Base-by-base conservation (phyloP, 2,329 filamentous ascomycete genomes). In the Plectosphaerella plurivora region DNA sequence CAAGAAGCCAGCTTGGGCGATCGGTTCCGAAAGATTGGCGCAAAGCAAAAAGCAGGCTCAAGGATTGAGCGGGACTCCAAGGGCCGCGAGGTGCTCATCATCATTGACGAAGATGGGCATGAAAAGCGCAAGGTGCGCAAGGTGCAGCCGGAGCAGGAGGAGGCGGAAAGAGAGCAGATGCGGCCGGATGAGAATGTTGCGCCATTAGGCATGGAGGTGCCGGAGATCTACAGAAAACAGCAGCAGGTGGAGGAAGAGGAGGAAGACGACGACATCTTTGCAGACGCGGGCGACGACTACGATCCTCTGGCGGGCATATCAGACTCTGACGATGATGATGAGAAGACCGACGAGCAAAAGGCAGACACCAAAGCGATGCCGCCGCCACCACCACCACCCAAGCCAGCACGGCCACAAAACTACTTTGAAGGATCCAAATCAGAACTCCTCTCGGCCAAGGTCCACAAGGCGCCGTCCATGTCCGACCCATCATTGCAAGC, bases 401-500 rank as follows among this genome's bases (percentile, higher is more conserved):
- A 62, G 52, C 72, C 70, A 24, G 51, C 69, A 49, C 65, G 68
- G n/a, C 59, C 72, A 22, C 73, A 74, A 54, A 86, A 84, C 62
- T 87, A 87, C 65, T 88, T 88, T 67, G 73, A 80, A 66, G 82
- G 78, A 54, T 74, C 79, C 41, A 83, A 78, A 61, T 77, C 75
- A 1, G 70, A 70, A 4, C 73, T 84, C 41, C 72, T 81, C 15
- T 79, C 79, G 1, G 75, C 81, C 45, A 74, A 82, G 57, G 66
- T 68, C 14, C 70, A 73, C 47, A 76, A 76, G 55, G 71, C 72
- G 2, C 78, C 81, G 1, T 83, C 81, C 5, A 81, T 87, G 62
- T 80, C 78, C 24, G 91, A 97, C 62, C 88, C 91, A 2, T 83
- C 87, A 2, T 86, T 96, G 56, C 78, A 91, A 57, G 91, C 90